phyloP scores from a whole-genome alignment of 164 flowering plant species.

The Vitis rotundifolia region DNA sequence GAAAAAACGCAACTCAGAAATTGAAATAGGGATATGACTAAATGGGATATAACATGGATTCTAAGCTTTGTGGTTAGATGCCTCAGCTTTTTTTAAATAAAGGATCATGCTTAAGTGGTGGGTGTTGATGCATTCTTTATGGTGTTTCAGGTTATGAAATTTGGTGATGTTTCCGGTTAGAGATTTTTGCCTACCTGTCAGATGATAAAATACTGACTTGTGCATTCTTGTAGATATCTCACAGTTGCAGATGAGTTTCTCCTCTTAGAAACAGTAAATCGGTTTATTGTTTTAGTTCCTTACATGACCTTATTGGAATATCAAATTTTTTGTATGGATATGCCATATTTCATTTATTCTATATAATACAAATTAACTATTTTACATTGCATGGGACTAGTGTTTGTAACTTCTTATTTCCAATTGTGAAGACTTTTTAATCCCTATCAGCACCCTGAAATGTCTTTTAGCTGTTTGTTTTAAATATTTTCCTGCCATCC shows the following conservation, averaged over 20 bases:
- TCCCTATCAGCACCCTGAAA: too few relatives aligned
- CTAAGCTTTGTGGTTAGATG: neutral
- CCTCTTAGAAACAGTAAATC: conserved; percentile 57
- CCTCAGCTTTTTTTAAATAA: neutral
- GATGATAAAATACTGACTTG: conserved; percentile 17
- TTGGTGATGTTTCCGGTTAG: conserved; percentile 7
- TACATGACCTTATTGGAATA: conserved; percentile 24
- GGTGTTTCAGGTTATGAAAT: conserved; percentile 30
- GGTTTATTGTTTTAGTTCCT: conserved; percentile 22
- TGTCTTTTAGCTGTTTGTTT: too few relatives aligned
- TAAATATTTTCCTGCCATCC: too few relatives aligned
- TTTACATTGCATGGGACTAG: too few relatives aligned
- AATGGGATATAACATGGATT: neutral
- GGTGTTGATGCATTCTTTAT: conserved; percentile 20
- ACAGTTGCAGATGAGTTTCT: conserved; percentile 77
- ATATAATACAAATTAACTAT: too few relatives aligned
- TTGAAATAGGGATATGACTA: neutral
- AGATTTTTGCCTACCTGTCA: conserved; percentile 12
- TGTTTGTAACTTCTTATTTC: too few relatives aligned
- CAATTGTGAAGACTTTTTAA: too few relatives aligned
- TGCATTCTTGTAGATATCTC: conserved; percentile 38
- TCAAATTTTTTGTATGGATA: conserved; percentile 29
- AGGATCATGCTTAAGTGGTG: conserved; percentile 1
- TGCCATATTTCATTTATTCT: conserved; percentile 13
- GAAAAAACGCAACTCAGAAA: neutral